Evolutionary conservation across 306 rosid genomes (phyloP), one percentile per base, ranked within the genome.

Genomic region (Quillaja saponaria): DNA sequence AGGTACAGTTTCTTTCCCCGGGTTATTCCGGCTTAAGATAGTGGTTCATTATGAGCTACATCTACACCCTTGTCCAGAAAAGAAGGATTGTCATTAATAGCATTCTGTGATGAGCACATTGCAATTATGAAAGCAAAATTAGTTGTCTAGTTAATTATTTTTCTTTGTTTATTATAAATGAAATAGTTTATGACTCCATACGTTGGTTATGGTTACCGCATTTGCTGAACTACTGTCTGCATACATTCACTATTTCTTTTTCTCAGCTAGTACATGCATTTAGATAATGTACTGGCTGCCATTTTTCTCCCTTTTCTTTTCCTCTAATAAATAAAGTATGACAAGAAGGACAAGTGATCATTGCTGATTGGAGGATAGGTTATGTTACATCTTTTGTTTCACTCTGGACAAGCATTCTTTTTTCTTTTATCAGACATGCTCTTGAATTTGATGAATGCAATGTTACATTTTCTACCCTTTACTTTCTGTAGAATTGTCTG

Each of bases 401-500:
- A n/a, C 7, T 33, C 34, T n/a, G 20, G 59, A 40, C 12, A 34
- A n/a, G 39, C 38, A 11, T 37, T 51, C 11, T 13, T 18, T 18
- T 58, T 31, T 42, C 4, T 52, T 2, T 9, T 4, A 12, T 11
- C 42, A 46, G 17, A 6, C 42, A 12, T 67, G 57, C 40, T 47
- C 49, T 56, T 47, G 20, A 10, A 16, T 34, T 5, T 8, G 46
- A 20, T 52, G 10, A 35, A 5, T 13, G 3, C 3, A 37, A 35
- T 25, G 4, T n/a, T 25, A 25, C 31, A 11, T 8, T 20, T 35
- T 48, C 33, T 10, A 35, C 59, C 34, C 37, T 31, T 49, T 16
- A 18, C 34, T 66, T 35, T 63, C 60, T 34, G 58, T 54, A 41
- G 35, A 71, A 57, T 31, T 74, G 53, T 59, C 37, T 59, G 3